Percentiles rank a stretch among this genome's conserved stretches.
phyloP scores from a whole-genome alignment of 2,329 filamentous ascomycete genomes.

The Trichoderma citrinoviride region DNA sequence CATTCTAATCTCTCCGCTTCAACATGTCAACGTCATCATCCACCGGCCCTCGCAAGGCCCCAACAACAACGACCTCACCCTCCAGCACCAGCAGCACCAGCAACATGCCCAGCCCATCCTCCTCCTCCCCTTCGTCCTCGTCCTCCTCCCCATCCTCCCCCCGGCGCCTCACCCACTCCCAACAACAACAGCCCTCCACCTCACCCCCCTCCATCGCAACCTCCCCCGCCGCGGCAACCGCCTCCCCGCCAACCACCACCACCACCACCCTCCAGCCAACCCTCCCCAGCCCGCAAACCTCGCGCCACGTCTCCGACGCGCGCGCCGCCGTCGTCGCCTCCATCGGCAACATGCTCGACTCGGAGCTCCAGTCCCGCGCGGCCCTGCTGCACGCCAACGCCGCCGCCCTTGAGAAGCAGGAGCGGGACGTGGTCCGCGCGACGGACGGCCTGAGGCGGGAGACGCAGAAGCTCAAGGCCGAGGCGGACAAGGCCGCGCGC shows the following conservation, averaged over 20 bases:
- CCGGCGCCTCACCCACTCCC: no score
- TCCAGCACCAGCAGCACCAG: neutral
- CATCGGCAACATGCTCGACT: conserved; percentile 68
- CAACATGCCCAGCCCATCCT: neutral
- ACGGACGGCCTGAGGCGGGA: conserved; percentile 61
- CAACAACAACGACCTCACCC: neutral
- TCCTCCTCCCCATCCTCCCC: no score
- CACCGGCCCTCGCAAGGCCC: neutral
- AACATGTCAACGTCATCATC: conserved; percentile 1
- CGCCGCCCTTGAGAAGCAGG: conserved; percentile 63
- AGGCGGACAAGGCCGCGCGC: conserved; percentile 61
- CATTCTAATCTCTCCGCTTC: neutral
- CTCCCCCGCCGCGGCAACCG: conserved; percentile 1
- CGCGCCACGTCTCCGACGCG: conserved; percentile 53
- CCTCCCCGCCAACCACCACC: conserved; percentile 16
- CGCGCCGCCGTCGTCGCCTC: conserved; percentile 59
- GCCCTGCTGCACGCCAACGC: conserved; percentile 67
- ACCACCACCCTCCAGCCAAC: conserved; percentile 34
- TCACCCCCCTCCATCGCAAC: neutral
- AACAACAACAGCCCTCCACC: no score
- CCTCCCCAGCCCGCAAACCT: conserved; percentile 43
- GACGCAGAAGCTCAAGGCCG: conserved; percentile 61
- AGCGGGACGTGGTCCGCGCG: conserved; percentile 60
- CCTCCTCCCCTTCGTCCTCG: neutral
- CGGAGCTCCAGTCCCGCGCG: conserved; percentile 66